Percentiles rank a stretch among this genome's conserved stretches.
Evolutionary conservation across 176 grass and related monocot genomes (phyloP).

Genomic region (Elaeis guineensis): DNA sequence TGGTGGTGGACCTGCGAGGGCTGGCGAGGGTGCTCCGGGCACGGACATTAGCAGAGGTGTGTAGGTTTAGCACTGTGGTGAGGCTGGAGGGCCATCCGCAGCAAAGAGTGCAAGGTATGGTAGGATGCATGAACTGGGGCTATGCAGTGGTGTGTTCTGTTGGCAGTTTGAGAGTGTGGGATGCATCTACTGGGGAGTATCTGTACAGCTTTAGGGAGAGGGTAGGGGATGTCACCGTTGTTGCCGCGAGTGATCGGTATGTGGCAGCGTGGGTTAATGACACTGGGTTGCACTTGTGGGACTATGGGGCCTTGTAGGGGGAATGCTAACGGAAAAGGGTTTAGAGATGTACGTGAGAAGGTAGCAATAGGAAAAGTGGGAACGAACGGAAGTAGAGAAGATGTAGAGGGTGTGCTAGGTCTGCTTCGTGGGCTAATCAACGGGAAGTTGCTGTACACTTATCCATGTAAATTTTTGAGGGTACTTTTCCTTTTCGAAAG

Average conservation of each 20-base stretch:
- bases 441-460: too few relatives aligned
- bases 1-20: slow-evolving; percentile 18
- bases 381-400: too few relatives aligned
- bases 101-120: neutral
- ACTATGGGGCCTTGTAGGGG: slow-evolving; percentile 17
- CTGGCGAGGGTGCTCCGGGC: slow-evolving; percentile 8
- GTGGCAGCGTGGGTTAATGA: slow-evolving; percentile 20
- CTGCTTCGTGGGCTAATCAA: too few relatives aligned
- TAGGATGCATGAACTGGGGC: slow-evolving; percentile 36
- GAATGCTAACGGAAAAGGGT: too few relatives aligned
- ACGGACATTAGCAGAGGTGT: slow-evolving; percentile 16
- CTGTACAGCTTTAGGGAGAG: slow-evolving; percentile 32
- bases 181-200: slow-evolving; percentile 19
- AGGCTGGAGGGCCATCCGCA: slow-evolving; percentile 5
- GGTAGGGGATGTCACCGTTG: neutral
- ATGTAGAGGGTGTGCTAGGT: too few relatives aligned
- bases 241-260: slow-evolving; percentile 16
- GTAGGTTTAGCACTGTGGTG: slow-evolving; percentile 14
- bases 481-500: too few relatives aligned
- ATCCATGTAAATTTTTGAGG: too few relatives aligned
- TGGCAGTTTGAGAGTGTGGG: slow-evolving; percentile 10
- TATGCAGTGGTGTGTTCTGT: slow-evolving; percentile 6
- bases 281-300: slow-evolving; percentile 35
- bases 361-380: too few relatives aligned
- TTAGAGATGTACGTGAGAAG: too few relatives aligned